Evolutionary conservation across 106 monocot genomes (phyloP).

Genomic region (Phalaenopsis aphrodite): DNA sequence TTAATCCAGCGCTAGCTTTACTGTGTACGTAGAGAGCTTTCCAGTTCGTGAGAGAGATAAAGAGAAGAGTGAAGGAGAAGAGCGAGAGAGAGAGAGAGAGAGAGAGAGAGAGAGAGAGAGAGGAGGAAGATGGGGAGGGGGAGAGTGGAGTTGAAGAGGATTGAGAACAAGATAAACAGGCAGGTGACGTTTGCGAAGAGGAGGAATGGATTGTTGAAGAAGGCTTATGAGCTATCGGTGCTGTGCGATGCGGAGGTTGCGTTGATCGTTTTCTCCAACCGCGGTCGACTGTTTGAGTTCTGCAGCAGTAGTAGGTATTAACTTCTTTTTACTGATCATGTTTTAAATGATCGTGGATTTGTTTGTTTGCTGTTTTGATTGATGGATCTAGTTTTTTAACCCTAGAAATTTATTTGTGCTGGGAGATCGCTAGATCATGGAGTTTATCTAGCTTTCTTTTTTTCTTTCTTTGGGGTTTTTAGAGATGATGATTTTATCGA

Average conservation of each 20-base stretch:
- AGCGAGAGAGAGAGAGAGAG: background rate
- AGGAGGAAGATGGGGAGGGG: slow-evolving; percentile 1
- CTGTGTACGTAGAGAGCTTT: background rate
- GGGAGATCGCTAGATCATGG: too few relatives aligned
- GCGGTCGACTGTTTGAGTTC: background rate
- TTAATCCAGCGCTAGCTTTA: background rate
- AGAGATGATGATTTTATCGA: too few relatives aligned
- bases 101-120: background rate
- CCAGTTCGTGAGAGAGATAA: background rate
- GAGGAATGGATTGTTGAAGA: background rate
- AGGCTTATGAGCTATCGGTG: slow-evolving; percentile 1
- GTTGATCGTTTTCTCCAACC: background rate
- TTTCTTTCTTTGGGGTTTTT: too few relatives aligned
- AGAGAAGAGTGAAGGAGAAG: background rate
- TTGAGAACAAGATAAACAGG: slow-evolving; percentile 4
- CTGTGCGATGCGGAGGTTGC: background rate
- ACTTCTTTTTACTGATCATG: background rate
- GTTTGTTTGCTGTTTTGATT: too few relatives aligned
- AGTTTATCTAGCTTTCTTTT: too few relatives aligned
- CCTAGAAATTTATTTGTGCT: too few relatives aligned
- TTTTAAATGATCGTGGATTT: too few relatives aligned
- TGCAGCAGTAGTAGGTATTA: background rate
- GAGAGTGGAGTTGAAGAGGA: background rate
- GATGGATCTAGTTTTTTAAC: too few relatives aligned
- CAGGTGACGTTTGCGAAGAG: slow-evolving; percentile 1